Evolutionary conservation across 2,329 filamentous ascomycete genomes (phyloP).

Genomic region (Trichophyton verrucosum): DNA sequence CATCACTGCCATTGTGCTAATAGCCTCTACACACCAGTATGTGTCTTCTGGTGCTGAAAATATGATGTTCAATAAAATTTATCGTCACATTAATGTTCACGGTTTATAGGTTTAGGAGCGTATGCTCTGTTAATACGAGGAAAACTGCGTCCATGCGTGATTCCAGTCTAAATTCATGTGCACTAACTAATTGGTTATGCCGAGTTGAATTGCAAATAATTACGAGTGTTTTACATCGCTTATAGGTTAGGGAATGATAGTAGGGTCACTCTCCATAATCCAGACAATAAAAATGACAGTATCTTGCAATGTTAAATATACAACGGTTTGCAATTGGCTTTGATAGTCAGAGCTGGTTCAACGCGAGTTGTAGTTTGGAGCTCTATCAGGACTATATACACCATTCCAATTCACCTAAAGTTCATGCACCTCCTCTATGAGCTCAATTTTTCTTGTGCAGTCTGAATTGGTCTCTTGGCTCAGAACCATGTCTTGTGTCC

Average conservation of each 20-base stretch:
- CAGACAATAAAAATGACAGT: neutral
- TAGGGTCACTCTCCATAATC: neutral
- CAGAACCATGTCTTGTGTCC: conserved; percentile 54
- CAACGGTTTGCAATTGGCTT: neutral
- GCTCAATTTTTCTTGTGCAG: neutral
- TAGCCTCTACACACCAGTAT: neutral
- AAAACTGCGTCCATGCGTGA: neutral
- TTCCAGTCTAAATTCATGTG: neutral
- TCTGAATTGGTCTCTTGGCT: neutral
- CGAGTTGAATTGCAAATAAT: neutral
- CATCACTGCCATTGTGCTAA: neutral
- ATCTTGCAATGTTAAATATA: neutral
- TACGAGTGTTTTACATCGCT: neutral
- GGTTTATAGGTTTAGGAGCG: neutral
- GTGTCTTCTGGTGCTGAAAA: neutral
- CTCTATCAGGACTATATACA: neutral
- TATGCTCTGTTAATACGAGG: neutral
- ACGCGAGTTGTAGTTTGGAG: neutral
- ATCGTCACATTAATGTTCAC: neutral
- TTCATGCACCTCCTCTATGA: neutral
- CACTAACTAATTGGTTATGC: neutral
- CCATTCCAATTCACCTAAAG: neutral
- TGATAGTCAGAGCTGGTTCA: neutral
- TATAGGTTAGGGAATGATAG: neutral
- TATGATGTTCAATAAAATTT: neutral